phyloP scores from a whole-genome alignment of 2,329 filamentous ascomycete species.

The Arthrinium puccinioides region DNA sequence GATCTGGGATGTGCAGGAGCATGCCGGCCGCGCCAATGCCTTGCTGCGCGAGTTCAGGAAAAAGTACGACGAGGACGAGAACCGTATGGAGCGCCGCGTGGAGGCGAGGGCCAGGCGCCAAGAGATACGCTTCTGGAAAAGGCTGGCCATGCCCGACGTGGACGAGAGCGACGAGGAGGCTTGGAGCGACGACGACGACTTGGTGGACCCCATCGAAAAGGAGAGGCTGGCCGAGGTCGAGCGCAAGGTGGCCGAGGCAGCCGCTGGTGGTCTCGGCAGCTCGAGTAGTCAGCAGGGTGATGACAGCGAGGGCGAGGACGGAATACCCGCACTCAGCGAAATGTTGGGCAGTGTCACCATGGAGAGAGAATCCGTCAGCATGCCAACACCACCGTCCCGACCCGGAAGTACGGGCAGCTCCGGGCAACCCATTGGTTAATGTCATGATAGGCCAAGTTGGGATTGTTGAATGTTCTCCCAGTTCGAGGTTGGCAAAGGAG shows the following conservation, averaged over 20 bases:
- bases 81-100: constrained; percentile 45
- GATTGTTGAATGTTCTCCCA: too few species aligned
- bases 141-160: constrained; percentile 56
- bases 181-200: constrained; percentile 59
- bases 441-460: too few species aligned
- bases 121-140: constrained; percentile 59
- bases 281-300: constrained; percentile 24
- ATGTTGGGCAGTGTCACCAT: constrained; percentile 34
- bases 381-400: constrained; percentile 29
- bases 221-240: constrained; percentile 43
- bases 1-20: constrained; percentile 59
- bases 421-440: constrained; percentile 19
- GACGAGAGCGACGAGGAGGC: constrained; percentile 49
- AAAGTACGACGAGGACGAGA: constrained; percentile 48
- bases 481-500: too few species aligned
- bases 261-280: constrained; percentile 23
- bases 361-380: constrained; percentile 26
- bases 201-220: constrained; percentile 56
- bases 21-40: constrained; percentile 51
- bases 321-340: constrained; percentile 11
- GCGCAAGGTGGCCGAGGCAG: constrained; percentile 32
- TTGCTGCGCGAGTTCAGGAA: constrained; percentile 49
- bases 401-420: constrained; percentile 33
- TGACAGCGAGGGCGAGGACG: constrained; percentile 23
- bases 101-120: constrained; percentile 46